Percentiles rank a stretch among this genome's conserved stretches.
Evolutionary conservation across 306 rosid species (phyloP).

Genomic region (Cicer chorassanicum): DNA sequence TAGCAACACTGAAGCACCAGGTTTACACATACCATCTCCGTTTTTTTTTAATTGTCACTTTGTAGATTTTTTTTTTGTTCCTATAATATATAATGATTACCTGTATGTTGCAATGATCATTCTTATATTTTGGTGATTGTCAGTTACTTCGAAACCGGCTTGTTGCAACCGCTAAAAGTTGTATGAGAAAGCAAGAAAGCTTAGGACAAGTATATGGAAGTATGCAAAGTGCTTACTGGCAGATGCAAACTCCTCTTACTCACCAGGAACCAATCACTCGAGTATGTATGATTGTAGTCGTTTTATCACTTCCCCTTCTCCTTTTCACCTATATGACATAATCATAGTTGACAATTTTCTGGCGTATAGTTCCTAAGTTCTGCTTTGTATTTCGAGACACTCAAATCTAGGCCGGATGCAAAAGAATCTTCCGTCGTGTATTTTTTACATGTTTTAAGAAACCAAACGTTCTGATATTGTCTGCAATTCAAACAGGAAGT

Average conservation of each 20-base stretch:
- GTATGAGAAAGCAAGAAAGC: constrained; percentile 63
- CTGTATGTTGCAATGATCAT: constrained; percentile 6
- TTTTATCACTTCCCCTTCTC: constrained; percentile 24
- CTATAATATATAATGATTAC: constrained; percentile 14
- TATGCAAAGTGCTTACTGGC: constrained; percentile 76
- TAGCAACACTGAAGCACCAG: constrained; percentile 87
- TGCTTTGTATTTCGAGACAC: constrained; percentile 2
- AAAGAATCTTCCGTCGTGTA: neutral
- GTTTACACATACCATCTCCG: constrained; percentile 41
- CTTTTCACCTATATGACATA: constrained; percentile 21
- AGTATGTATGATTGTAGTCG: constrained; percentile 48
- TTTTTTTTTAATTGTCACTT: too few relatives aligned
- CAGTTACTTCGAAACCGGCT: constrained; percentile 69
- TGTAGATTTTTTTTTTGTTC: too few relatives aligned
- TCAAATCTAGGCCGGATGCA: neutral
- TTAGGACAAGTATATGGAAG: constrained; percentile 71
- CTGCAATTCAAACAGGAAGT: constrained; percentile 19
- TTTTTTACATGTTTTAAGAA: constrained; percentile 12
- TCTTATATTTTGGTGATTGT: constrained; percentile 32
- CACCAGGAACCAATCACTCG: constrained; percentile 59
- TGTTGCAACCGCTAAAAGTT: constrained; percentile 59
- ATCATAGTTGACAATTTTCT: constrained; percentile 7
- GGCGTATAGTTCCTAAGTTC: neutral
- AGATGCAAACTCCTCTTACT: constrained; percentile 71
- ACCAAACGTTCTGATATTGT: neutral